Base-by-base conservation (phyloP, 495 filamentous ascomycete species). In the Pyrenopolyporus hunteri region DNA sequence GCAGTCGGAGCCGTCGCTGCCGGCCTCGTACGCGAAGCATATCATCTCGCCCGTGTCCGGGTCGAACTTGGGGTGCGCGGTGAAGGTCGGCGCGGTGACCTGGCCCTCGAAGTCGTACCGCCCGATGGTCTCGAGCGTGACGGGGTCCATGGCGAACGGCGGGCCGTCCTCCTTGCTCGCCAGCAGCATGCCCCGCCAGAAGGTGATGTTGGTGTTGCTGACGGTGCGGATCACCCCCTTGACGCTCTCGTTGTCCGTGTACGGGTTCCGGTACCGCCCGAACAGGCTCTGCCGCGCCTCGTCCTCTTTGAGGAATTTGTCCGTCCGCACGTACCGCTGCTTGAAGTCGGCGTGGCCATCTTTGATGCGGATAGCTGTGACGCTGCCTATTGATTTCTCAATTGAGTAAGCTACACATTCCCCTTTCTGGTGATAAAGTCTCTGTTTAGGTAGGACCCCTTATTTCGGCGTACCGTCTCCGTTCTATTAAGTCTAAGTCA, bases 1-100 rank as follows among this genome's bases (percentile, higher is more conserved):
- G 29, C 73, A 77, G 53, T 80, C 76, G 2, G 67, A 47, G 0
- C 78, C 77, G 44, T 81, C 70, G 1, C 76, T 74, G 6, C 78
- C 78, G 0, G 77, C 77, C 61, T 82, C 81, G 55, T 85, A 85
- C 2, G 80, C 82, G 54, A 83, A 84, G 35, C 76, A 80, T 4
- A 85, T 55, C 74, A 86, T 76, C 66, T 87, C 84, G 8, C 79
- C 78, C 1, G 79, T 85, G 10, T 70, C 71, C 0, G 83, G 84
- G 54, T 85, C 83, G 43, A 84, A 72, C 63, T 87, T 87, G 0
- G 84, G 84, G 58, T 87, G 84, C 1, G 84, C 84, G 0, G 83
- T 84, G 55, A 87, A 85, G 0, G 82, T 85, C 5, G 79, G 72
- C 9, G 70, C 72, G 0, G 65, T 59, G 9, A 85, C 70, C 69